A percentile compares a stretch with the other conserved stretches of the same genome.
These are phyloP conservation scores for Sordaria brevicollis DNA, from an alignment of 495 filamentous ascomycete genomes.

Conservation along the genomic window DNA sequence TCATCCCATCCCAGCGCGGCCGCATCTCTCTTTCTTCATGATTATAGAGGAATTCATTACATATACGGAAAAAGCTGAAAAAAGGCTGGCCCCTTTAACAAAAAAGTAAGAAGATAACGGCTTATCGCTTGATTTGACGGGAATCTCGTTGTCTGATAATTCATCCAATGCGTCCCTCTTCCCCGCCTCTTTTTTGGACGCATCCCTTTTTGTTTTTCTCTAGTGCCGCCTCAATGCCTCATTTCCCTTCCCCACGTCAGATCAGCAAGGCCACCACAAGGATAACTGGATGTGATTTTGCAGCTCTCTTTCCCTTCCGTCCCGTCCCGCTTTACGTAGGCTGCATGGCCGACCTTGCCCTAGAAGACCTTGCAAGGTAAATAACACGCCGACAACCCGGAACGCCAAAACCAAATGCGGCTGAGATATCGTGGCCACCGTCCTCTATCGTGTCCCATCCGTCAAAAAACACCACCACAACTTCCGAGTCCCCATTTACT, in stretches of 20 bases:
- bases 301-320: not conserved
- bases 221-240: not conserved
- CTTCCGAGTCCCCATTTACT: conserved; percentile 17
- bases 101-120: not conserved
- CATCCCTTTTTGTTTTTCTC: not conserved
- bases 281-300: not conserved
- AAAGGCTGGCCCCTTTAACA: not conserved
- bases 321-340: conserved; percentile 2
- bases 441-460: conserved; percentile 5
- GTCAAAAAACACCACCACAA: conserved; percentile 2
- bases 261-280: not conserved
- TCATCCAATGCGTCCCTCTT: not conserved
- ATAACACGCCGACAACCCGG: conserved; percentile 15
- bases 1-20: not conserved
- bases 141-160: not conserved
- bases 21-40: not conserved
- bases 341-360: conserved; percentile 5
- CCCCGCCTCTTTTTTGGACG: not conserved
- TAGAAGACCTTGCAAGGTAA: conserved; percentile 13
- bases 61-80: not conserved
- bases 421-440: conserved; percentile 8
- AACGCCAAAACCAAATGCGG: conserved; percentile 26
- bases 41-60: not conserved
- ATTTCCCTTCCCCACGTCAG: not conserved
- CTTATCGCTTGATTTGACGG: not conserved